Evolutionary conservation across 768 basidiomycete species (phyloP), one percentile per base, ranked within the genome.

Genomic region (Suillus americanus): DNA sequence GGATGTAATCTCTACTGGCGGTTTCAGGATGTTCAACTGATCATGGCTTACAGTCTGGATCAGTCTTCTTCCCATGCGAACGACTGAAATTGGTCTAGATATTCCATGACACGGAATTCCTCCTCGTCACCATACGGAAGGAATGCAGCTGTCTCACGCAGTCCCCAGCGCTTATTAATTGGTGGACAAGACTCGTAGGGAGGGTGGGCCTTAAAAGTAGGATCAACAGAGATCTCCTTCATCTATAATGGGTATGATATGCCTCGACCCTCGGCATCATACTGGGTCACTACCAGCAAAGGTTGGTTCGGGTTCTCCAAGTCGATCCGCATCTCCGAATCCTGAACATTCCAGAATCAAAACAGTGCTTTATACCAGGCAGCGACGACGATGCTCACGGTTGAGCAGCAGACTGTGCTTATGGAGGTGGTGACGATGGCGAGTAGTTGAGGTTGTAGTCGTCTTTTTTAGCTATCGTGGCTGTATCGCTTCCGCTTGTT

Each of bases 131-230:
- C 80, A 59, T 81, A 85, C 0, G 84, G 84, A 5, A 81, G 62
- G 53, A 86, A 87, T 0, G 59, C 14, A 2, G 64, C 45, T 5
- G 41, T 43, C 1, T 66, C 1, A 3, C 53, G 64, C 6, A 68
- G 54, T 4, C 12, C 2, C 10, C 7, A 18, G 18, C 68, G 63
- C 75, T 85, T 18, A 1, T 78, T 77, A 1, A 72, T 64, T 0
- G 86, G 81, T 0, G 85, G 75, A 66, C 85, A 87, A n/a, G 75
- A 75, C 18, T 82, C 80, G 65, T 86, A 86, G 1, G 62, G 48
- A 0, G 78, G 73, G 43, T 77, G 73, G 4, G 77, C 69, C 20
- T 56, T 43, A 48, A 67, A 23, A 37, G 38, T 12, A 46, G 38
- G 7, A 28, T 70, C 65, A 18, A 74, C 20, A 30, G 64, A 64